Evolutionary conservation across 2,329 filamentous ascomycete genomes (phyloP).

Genomic region (Huntiella bhutanensis): DNA sequence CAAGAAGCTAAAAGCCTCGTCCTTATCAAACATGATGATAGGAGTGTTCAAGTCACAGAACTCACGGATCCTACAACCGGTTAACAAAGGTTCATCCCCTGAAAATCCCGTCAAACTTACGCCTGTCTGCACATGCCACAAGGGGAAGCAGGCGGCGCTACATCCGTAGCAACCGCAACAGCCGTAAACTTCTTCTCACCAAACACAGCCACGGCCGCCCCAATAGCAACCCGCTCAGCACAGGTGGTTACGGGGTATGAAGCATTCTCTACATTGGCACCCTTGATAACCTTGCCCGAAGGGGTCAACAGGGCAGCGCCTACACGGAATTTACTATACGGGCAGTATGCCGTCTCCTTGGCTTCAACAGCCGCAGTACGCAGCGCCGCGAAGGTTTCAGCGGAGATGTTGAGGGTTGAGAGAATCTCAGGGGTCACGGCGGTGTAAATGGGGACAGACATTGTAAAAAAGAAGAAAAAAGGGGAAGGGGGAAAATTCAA

Average conservation of each 20-base stretch:
- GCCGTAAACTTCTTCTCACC: slow-evolving; percentile 47
- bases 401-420: slow-evolving; percentile 28
- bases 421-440: slow-evolving; percentile 16
- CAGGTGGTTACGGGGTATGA: slow-evolving; percentile 89
- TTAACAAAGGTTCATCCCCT: slow-evolving; percentile 2
- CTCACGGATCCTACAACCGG: slow-evolving; percentile 48
- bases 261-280: slow-evolving; percentile 87
- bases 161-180: slow-evolving; percentile 71
- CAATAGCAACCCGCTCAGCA: slow-evolving; percentile 79
- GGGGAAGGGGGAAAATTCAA: not conserved
- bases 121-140: slow-evolving; percentile 96
- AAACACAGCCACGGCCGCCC: slow-evolving; percentile 47
- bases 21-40: slow-evolving; percentile 82
- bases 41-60: slow-evolving; percentile 52
- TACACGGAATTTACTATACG: slow-evolving; percentile 82
- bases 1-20: slow-evolving; percentile 51
- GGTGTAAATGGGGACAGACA: slow-evolving; percentile 14
- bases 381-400: slow-evolving; percentile 45
- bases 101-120: slow-evolving; percentile 27
- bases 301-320: slow-evolving; percentile 55
- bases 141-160: slow-evolving; percentile 48
- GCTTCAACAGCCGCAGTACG: slow-evolving; percentile 45
- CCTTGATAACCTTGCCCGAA: slow-evolving; percentile 28
- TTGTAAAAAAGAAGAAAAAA: not conserved
- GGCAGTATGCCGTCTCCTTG: slow-evolving; percentile 71